Evolutionary conservation across 805 yeast species (phyloP).

Genomic region (Saccharomycopsis javanensis): DNA sequence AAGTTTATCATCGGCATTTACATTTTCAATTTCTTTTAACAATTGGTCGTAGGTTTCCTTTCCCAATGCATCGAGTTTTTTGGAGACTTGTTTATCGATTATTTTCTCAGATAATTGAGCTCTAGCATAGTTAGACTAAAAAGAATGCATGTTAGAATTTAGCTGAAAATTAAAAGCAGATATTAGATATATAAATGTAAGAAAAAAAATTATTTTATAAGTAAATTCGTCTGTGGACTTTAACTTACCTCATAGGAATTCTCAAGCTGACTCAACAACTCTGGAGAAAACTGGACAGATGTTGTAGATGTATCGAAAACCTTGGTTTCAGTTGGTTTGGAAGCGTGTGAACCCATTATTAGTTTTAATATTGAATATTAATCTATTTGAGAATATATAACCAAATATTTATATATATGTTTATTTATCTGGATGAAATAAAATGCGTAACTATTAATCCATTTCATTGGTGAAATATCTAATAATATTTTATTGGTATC

Average conservation of each 20-base stretch:
- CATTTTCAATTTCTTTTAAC: conserved; percentile 34
- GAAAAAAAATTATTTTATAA: not conserved
- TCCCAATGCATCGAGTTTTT: conserved; percentile 46
- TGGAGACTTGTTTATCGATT: conserved; percentile 54
- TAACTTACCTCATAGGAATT: conserved; percentile 41
- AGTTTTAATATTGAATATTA: no score
- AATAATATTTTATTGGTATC: not conserved
- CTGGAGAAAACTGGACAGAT: conserved; percentile 58
- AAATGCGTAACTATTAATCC: no score
- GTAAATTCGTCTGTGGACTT: not conserved
- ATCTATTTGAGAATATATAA: not conserved
- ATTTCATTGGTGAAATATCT: not conserved
- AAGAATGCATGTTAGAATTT: not conserved
- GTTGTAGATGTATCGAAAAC: conserved; percentile 52
- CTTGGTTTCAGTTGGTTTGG: conserved; percentile 51
- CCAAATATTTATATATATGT: no score
- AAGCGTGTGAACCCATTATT: conserved; percentile 49
- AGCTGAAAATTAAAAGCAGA: not conserved
- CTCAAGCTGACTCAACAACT: conserved; percentile 55
- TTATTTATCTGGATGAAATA: no score
- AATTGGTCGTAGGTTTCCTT: conserved; percentile 42
- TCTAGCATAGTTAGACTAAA: conserved; percentile 54
- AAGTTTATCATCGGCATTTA: conserved; percentile 24
- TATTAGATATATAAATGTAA: no score
- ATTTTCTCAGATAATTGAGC: conserved; percentile 58